phyloP scores from a whole-genome alignment of 345 rosid species.

The Heritiera fomes region DNA sequence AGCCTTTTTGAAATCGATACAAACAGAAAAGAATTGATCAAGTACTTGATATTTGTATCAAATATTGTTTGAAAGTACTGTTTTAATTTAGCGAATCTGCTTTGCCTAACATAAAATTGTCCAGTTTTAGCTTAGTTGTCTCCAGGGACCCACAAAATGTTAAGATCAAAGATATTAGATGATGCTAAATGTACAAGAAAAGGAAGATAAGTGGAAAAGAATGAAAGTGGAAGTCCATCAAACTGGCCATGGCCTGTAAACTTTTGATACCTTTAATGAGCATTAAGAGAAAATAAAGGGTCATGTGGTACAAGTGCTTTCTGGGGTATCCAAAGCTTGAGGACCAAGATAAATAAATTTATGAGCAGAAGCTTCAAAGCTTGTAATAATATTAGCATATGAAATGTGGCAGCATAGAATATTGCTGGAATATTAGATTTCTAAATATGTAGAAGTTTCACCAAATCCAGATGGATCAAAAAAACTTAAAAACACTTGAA shows the following conservation, averaged over 20 bases:
- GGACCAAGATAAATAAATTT: background rate
- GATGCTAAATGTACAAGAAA: constrained; percentile 18
- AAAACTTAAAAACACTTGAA: constrained; percentile 22
- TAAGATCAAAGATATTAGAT: background rate
- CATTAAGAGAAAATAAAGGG: constrained; percentile 17
- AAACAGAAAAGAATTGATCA: background rate
- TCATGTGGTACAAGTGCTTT: constrained; percentile 29
- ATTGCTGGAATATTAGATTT: constrained; percentile 9
- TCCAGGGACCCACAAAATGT: constrained; percentile 6
- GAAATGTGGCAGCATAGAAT: constrained; percentile 13
- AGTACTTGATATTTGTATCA: background rate
- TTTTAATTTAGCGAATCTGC: background rate
- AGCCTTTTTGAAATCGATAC: background rate
- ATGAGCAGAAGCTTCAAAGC: constrained; percentile 13
- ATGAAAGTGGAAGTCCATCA: constrained; percentile 28
- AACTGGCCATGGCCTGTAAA: constrained; percentile 16
- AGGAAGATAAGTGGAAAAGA: constrained; percentile 1
- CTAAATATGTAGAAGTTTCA: background rate
- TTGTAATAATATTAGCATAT: constrained; percentile 1
- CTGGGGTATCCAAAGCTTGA: constrained; percentile 42
- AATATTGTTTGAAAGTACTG: background rate
- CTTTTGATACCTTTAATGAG: constrained; percentile 33
- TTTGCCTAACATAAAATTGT: background rate
- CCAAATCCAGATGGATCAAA: constrained; percentile 41
- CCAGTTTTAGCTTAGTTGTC: background rate